phyloP scores from a whole-genome alignment of 148 eudicot species.

The Vaccinium macrocarpon region DNA sequence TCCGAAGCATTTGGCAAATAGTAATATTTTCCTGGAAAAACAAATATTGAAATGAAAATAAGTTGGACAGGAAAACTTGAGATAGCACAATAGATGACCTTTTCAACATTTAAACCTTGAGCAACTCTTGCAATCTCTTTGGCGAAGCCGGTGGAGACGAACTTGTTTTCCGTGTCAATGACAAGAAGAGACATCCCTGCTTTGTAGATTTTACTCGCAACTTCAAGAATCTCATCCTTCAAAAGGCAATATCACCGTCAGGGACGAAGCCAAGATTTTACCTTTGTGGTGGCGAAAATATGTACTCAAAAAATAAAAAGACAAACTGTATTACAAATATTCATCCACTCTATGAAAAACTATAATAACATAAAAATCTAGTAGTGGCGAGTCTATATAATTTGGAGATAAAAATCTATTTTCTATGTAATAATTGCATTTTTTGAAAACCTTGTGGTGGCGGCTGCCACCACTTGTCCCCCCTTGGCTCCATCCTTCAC shows the following conservation, averaged over 20 bases:
- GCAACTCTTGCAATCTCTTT: conserved; percentile 97
- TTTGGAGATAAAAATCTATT: too few species aligned
- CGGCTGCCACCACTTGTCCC: too few species aligned
- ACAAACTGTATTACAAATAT: too few species aligned
- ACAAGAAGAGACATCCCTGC: conserved; percentile 97
- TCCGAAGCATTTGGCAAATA: conserved; percentile 99
- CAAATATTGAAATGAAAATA: background rate
- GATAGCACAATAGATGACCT: background rate
- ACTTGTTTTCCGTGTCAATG: conserved; percentile 96
- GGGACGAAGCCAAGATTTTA: too few species aligned
- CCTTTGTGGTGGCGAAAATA: too few species aligned
- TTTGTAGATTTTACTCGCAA: conserved; percentile 89
- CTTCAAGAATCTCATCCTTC: conserved; percentile 97
- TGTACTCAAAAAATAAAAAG: too few species aligned
- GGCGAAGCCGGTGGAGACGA: conserved; percentile 96
- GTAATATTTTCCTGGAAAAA: conserved; percentile 82
- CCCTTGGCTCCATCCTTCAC: too few species aligned
- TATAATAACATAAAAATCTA: too few species aligned
- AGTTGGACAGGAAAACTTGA: conserved; percentile 5
- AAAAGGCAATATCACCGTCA: conserved; percentile 7
- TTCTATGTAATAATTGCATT: too few species aligned
- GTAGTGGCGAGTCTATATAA: too few species aligned
- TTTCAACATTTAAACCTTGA: conserved; percentile 52
- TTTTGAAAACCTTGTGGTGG: too few species aligned
- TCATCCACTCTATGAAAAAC: too few species aligned